Evolutionary conservation across 228 moss, liverwort and hornwort genomes (phyloP).

Genomic region (Sphagnum fallax): DNA sequence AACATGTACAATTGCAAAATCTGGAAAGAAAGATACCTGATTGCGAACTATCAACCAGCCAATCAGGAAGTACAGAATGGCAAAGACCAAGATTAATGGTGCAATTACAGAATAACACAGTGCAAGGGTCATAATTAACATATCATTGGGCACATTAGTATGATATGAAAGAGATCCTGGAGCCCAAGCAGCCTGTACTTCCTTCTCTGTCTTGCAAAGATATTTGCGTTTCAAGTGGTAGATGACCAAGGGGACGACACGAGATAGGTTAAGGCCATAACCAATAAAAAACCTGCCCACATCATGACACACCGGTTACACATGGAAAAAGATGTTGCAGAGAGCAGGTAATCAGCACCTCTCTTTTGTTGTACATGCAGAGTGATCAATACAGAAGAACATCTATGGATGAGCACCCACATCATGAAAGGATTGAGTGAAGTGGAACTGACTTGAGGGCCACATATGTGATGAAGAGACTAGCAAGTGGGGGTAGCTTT

Average conservation of each 20-base stretch:
- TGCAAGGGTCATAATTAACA: conserved; percentile 40
- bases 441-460: conserved; percentile 29
- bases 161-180: conserved; percentile 48
- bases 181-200: conserved; percentile 44
- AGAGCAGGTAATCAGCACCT: neutral
- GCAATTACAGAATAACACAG: conserved; percentile 58
- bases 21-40: conserved; percentile 19
- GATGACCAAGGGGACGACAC: conserved; percentile 4
- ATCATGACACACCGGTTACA: neutral
- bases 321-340: neutral
- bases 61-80: conserved; percentile 49
- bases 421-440: neutral
- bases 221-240: conserved; percentile 9
- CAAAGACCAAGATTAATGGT: conserved; percentile 44
- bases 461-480: conserved; percentile 39
- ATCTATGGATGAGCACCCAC: neutral
- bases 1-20: neutral
- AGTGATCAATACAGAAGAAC: neutral
- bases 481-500: conserved; percentile 30
- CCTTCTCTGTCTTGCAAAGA: conserved; percentile 25
- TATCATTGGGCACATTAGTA: conserved; percentile 37
- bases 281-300: conserved; percentile 7
- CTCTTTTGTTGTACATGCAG: neutral
- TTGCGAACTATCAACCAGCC: conserved; percentile 55
- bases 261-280: conserved; percentile 6